Evolutionary conservation across 2,329 filamentous ascomycete genomes (phyloP).

Genomic region (Fusarium lyarnte): DNA sequence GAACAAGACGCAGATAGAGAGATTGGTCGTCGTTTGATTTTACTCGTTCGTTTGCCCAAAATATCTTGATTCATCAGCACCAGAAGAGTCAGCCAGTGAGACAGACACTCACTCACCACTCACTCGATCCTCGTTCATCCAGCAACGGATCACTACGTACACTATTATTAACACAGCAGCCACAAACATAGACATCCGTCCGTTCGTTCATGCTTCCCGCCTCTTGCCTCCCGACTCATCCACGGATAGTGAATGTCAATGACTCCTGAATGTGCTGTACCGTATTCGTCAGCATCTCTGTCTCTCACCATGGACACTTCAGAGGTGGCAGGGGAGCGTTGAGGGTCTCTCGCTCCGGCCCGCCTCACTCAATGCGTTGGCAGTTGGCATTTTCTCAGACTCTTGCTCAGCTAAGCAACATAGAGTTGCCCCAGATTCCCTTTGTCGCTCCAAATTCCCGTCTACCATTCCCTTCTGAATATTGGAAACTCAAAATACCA

Average conservation of each 20-base stretch:
- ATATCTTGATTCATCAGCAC: slow-evolving; percentile 31
- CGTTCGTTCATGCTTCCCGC: slow-evolving; percentile 2
- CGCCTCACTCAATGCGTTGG: slow-evolving; percentile 28
- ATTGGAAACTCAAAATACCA: slow-evolving; percentile 1
- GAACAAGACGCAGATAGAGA: slow-evolving; percentile 28
- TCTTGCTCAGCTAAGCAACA: slow-evolving; percentile 10
- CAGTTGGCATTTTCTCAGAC: not conserved
- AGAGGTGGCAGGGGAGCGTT: slow-evolving; percentile 27
- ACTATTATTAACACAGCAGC: slow-evolving; percentile 14
- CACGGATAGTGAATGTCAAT: not conserved
- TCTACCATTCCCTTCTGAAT: not conserved
- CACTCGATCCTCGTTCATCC: slow-evolving; percentile 25
- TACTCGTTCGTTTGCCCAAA: slow-evolving; percentile 10
- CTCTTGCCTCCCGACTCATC: not conserved
- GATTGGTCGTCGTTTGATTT: slow-evolving; percentile 6
- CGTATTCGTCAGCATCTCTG: slow-evolving; percentile 27
- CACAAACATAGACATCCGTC: slow-evolving; percentile 17
- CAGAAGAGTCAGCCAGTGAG: slow-evolving; percentile 1
- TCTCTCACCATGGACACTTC: slow-evolving; percentile 12
- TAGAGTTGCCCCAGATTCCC: not conserved
- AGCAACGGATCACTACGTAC: slow-evolving; percentile 16
- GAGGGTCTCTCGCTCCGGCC: slow-evolving; percentile 28
- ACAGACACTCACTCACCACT: not conserved
- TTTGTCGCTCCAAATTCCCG: not conserved
- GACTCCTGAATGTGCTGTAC: slow-evolving; percentile 6